Evolutionary conservation across 495 filamentous ascomycete species (phyloP).

Genomic region (Aspergillus nidulans): DNA sequence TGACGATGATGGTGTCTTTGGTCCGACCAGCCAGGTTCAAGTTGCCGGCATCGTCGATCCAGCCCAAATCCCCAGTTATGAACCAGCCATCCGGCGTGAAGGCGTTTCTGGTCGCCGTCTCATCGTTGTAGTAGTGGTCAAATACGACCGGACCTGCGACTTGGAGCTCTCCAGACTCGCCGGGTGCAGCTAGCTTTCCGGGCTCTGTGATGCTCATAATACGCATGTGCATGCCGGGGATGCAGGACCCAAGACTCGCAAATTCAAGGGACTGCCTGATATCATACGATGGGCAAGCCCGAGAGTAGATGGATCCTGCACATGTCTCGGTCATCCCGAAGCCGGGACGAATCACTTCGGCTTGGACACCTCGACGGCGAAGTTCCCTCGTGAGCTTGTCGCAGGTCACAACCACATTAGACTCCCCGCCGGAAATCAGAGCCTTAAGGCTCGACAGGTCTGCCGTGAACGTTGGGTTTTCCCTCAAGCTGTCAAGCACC

Average conservation of each 20-base stretch:
- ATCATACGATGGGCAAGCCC: conserved; percentile 33
- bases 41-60: conserved; percentile 53
- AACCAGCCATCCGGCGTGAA: conserved; percentile 74
- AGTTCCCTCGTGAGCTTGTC: background rate
- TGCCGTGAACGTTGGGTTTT: background rate
- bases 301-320: conserved; percentile 42
- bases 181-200: background rate
- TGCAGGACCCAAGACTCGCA: conserved; percentile 35
- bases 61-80: conserved; percentile 72
- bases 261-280: conserved; percentile 15
- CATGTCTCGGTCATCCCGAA: conserved; percentile 59
- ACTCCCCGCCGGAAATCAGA: conserved; percentile 32
- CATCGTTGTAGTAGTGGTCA: conserved; percentile 68
- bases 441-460: conserved; percentile 20
- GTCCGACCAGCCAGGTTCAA: conserved; percentile 49
- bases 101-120: conserved; percentile 55
- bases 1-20: conserved; percentile 52
- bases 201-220: conserved; percentile 12
- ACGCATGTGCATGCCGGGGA: conserved; percentile 39
- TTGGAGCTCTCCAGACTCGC: background rate
- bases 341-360: conserved; percentile 35
- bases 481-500: background rate
- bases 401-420: conserved; percentile 31
- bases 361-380: conserved; percentile 6
- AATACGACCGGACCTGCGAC: conserved; percentile 63